These are phyloP conservation scores for Angophora floribunda DNA, from an alignment of 345 rosid genomes.

Conservation along the genomic window DNA sequence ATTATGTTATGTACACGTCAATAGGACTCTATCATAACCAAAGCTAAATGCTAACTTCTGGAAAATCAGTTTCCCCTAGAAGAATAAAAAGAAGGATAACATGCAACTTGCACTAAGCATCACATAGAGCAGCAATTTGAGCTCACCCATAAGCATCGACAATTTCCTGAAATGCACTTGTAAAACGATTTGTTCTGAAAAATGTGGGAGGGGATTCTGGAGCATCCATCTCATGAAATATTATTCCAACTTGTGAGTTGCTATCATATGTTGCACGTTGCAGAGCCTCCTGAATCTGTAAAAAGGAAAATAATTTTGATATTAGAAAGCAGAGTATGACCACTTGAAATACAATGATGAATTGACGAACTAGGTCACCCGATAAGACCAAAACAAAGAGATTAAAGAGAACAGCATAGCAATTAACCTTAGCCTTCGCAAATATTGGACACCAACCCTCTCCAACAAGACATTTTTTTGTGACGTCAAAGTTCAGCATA, in stretches of 20 bases:
- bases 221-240: constrained; percentile 89
- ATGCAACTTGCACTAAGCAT: neutral
- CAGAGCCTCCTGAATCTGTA: constrained; percentile 87
- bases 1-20: neutral
- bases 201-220: constrained; percentile 93
- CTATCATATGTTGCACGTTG: constrained; percentile 92
- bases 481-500: constrained; percentile 95
- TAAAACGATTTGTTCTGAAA: constrained; percentile 78
- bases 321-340: neutral
- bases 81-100: neutral
- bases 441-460: constrained; percentile 97
- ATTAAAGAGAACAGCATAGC: neutral
- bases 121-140: neutral
- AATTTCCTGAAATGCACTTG: constrained; percentile 93
- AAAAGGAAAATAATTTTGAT: neutral
- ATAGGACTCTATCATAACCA: neutral
- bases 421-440: constrained; percentile 71
- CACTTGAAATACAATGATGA: neutral
- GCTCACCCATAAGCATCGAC: constrained; percentile 98
- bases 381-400: neutral
- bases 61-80: neutral
- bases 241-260: constrained; percentile 86
- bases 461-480: constrained; percentile 97
- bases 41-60: neutral
- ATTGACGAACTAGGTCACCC: neutral